Conservation (phyloP, 1,284 basidiomycete species). For the Ustilago nuda region DNA sequence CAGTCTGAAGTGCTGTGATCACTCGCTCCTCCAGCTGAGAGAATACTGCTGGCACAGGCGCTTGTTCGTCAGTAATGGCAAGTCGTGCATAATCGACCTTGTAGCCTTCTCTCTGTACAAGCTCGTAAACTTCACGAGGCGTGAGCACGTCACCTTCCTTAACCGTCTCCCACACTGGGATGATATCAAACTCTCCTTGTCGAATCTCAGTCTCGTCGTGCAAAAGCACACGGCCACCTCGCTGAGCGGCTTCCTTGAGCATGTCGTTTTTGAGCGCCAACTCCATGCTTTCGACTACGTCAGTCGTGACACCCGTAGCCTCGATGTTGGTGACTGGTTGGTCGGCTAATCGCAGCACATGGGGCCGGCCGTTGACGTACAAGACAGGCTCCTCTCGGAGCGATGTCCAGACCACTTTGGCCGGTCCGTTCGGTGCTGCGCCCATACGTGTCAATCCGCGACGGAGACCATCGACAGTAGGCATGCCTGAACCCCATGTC, state of each 20-base stretch:
- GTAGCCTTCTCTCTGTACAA: slow-evolving; percentile 63
- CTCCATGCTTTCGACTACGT: slow-evolving; percentile 94
- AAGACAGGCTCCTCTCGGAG: slow-evolving; percentile 67
- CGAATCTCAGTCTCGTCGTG: slow-evolving; percentile 97
- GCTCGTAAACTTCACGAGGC: slow-evolving; percentile 76
- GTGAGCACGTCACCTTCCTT: slow-evolving; percentile 90
- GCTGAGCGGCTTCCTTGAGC: slow-evolving; percentile 79
- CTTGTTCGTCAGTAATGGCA: slow-evolving; percentile 69
- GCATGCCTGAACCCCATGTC: slow-evolving; percentile 68
- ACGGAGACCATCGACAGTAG: slow-evolving; percentile 66
- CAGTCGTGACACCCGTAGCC: slow-evolving; percentile 90
- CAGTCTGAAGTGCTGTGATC: slow-evolving; percentile 57
- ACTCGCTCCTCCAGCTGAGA: slow-evolving; percentile 66
- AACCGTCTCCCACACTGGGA: slow-evolving; percentile 82
- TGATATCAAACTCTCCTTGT: slow-evolving; percentile 81
- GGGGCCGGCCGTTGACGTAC: slow-evolving; percentile 79
- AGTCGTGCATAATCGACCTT: slow-evolving; percentile 67
- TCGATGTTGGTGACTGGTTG: slow-evolving; percentile 68
- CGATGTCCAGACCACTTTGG: slow-evolving; percentile 65
- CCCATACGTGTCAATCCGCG: slow-evolving; percentile 64
- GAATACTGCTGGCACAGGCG: slow-evolving; percentile 67
- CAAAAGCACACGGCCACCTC: slow-evolving; percentile 82
- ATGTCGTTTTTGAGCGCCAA: slow-evolving; percentile 88
- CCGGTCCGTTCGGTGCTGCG: slow-evolving; percentile 47
- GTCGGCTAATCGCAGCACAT: slow-evolving; percentile 85